These are phyloP conservation scores for Maudiozyma saulgeensis DNA, from an alignment of 805 yeast genomes.

Conservation along the genomic window DNA sequence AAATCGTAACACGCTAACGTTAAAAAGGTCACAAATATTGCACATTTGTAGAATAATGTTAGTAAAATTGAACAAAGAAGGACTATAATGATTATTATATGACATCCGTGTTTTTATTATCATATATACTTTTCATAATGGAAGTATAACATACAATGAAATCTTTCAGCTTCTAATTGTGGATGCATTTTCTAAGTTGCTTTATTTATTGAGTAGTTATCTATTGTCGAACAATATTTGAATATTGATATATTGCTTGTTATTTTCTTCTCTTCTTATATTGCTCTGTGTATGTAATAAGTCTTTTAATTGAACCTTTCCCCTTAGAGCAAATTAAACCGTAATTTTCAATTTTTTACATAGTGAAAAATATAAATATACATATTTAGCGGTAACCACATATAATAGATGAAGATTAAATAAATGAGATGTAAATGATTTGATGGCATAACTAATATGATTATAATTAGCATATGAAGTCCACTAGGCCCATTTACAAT, in stretches of 20 bases:
- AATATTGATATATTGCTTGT: background rate
- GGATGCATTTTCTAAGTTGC: constrained; percentile 37
- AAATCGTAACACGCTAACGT: constrained; percentile 60
- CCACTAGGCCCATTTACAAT: background rate
- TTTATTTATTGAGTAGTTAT: background rate
- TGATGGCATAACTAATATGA: no score
- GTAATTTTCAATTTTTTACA: no score
- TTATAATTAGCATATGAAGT: background rate
- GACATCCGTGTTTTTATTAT: no score
- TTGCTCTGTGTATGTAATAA: no score
- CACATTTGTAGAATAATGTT: background rate
- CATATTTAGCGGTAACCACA: no score
- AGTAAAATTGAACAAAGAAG: background rate
- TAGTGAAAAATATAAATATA: no score
- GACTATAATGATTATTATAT: no score
- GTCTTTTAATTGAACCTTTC: no score
- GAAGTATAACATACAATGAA: constrained; percentile 30
- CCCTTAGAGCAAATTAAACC: no score
- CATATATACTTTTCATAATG: background rate
- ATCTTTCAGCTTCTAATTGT: constrained; percentile 41
- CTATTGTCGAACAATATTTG: background rate
- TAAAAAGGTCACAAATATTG: background rate
- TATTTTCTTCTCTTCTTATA: background rate
- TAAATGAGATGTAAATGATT: no score
- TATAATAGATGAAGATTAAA: no score